phyloP scores from a whole-genome alignment of 352 stramenopile genomes.

The Pythium dissimile region DNA sequence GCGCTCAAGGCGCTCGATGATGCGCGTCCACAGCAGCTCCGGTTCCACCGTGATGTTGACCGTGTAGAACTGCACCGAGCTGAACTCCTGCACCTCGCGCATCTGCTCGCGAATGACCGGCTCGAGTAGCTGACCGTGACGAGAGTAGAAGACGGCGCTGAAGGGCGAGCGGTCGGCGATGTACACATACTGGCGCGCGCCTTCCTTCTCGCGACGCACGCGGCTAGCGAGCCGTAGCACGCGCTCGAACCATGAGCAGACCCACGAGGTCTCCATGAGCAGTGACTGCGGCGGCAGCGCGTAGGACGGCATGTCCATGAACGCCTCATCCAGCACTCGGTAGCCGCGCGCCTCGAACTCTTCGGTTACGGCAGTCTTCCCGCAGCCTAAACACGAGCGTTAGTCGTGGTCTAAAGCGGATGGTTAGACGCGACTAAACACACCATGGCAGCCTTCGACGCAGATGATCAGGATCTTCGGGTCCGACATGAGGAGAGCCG shows the following conservation, averaged over 20 bases:
- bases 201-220: constrained; percentile 40
- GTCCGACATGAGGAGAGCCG: constrained; percentile 17
- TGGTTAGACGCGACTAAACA: neutral
- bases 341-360: constrained; percentile 79
- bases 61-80: constrained; percentile 81
- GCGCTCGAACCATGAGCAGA: constrained; percentile 88
- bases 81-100: constrained; percentile 69
- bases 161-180: constrained; percentile 86
- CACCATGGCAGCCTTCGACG: constrained; percentile 86
- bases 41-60: constrained; percentile 76
- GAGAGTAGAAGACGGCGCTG: constrained; percentile 79
- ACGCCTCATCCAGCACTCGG: constrained; percentile 81
- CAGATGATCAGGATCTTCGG: constrained; percentile 79
- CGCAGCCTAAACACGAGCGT: constrained; percentile 33
- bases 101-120: constrained; percentile 83
- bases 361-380: constrained; percentile 76
- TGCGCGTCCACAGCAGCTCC: constrained; percentile 77
- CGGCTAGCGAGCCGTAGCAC: constrained; percentile 65
- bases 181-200: constrained; percentile 44
- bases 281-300: constrained; percentile 86
- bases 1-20: constrained; percentile 47
- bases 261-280: constrained; percentile 89
- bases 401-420: neutral
- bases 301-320: constrained; percentile 87
- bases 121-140: constrained; percentile 66